These are phyloP conservation scores for Vanrija sp. DNA, from an alignment of 1,284 basidiomycete species.

Conservation along the genomic window DNA sequence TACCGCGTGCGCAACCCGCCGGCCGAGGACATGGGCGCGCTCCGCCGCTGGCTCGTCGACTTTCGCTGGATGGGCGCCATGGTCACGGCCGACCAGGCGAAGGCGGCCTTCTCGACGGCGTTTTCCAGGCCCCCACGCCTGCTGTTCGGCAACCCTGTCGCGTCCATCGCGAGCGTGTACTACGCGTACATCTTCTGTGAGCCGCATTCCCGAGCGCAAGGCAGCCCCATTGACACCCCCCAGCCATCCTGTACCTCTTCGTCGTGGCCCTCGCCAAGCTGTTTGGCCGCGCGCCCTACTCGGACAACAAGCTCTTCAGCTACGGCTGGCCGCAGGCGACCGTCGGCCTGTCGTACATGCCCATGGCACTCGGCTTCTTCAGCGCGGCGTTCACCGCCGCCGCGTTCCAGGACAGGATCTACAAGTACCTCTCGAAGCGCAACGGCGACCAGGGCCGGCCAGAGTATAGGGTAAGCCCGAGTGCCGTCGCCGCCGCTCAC, in stretches of 20 bases:
- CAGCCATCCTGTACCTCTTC: constrained; percentile 45
- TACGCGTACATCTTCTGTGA: constrained; percentile 51
- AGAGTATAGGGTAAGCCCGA: constrained; percentile 40
- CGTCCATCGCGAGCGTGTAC: constrained; percentile 48
- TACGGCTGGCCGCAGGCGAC: constrained; percentile 46
- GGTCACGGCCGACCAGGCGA: constrained; percentile 30
- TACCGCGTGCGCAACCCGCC: constrained; percentile 21
- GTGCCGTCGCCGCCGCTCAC: not conserved
- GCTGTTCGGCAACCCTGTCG: constrained; percentile 44
- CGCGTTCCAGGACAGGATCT: constrained; percentile 47
- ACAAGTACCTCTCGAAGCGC: constrained; percentile 34
- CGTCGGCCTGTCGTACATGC: constrained; percentile 47
- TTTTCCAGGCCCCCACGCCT: constrained; percentile 48
- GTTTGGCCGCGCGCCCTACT: constrained; percentile 42
- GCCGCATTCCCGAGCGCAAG: constrained; percentile 3
- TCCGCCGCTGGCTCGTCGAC: constrained; percentile 14
- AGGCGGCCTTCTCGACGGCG: constrained; percentile 25
- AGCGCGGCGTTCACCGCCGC: constrained; percentile 43
- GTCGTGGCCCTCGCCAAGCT: constrained; percentile 49
- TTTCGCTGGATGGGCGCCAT: constrained; percentile 34
- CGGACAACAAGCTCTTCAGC: constrained; percentile 35
- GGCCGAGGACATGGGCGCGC: constrained; percentile 6
- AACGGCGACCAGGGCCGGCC: constrained; percentile 32
- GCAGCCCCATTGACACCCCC: not conserved
- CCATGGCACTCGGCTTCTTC: constrained; percentile 47